phyloP scores from a whole-genome alignment of 352 stramenopile species.

The Peronosclerospora sorghi region DNA sequence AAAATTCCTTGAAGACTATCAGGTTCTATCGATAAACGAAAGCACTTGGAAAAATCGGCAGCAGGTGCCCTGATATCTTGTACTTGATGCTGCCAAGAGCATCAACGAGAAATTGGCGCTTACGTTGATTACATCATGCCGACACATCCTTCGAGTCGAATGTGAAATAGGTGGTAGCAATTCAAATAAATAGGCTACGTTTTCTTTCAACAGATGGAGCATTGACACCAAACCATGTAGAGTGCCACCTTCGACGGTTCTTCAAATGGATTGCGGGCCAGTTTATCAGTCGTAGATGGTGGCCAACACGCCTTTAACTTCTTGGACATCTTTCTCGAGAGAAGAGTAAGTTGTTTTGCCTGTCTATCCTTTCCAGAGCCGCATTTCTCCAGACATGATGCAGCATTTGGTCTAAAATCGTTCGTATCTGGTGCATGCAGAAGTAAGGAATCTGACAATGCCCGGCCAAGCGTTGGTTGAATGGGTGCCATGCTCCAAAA shows the following conservation, averaged over 20 bases:
- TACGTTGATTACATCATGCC: conserved; percentile 43
- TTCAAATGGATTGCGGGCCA: conserved; percentile 32
- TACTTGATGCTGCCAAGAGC: conserved; percentile 10
- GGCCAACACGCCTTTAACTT: conserved; percentile 35
- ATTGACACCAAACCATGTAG: conserved; percentile 60
- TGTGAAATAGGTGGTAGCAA: too few species aligned
- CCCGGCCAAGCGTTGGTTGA: conserved; percentile 11
- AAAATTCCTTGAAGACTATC: conserved; percentile 42
- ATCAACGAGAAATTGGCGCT: conserved; percentile 40
- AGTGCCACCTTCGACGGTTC: conserved; percentile 2
- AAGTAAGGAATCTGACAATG: conserved; percentile 16
- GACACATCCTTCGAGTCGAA: conserved; percentile 8
- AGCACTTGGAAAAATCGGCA: too few species aligned
- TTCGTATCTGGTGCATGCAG: conserved; percentile 4
- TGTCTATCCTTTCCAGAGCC: neutral
- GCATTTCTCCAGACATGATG: conserved; percentile 17
- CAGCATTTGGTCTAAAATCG: conserved; percentile 11
- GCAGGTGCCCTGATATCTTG: too few species aligned
- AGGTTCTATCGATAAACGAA: too few species aligned
- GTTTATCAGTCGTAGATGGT: conserved; percentile 8
- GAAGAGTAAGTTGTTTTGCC: conserved; percentile 22
- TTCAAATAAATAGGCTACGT: neutral
- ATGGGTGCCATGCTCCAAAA: conserved; percentile 18
- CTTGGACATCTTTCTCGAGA: conserved; percentile 37
- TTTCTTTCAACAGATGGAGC: conserved; percentile 31